Conservation (phyloP, 2,329 filamentous ascomycete species). For the Aureobasidium sp. region DNA sequence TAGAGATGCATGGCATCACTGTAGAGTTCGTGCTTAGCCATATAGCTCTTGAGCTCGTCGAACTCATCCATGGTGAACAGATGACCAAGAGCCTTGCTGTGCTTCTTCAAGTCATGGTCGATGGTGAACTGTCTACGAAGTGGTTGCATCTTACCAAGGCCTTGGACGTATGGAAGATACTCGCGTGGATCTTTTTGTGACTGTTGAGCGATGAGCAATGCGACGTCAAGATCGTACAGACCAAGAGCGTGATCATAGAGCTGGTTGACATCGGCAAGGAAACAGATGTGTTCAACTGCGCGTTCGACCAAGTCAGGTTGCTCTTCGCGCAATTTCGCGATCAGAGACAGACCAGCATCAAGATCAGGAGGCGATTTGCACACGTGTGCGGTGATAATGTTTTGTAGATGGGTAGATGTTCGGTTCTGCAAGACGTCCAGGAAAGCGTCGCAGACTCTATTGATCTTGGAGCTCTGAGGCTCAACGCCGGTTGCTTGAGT, state of each 20-base stretch:
- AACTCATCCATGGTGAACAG: constrained; percentile 68
- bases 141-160: constrained; percentile 66
- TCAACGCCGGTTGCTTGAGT: not conserved
- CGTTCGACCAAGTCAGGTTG: constrained; percentile 70
- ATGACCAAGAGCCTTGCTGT: constrained; percentile 68
- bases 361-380: constrained; percentile 89
- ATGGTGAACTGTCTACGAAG: constrained; percentile 73
- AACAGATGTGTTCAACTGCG: constrained; percentile 94
- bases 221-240: constrained; percentile 84
- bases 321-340: constrained; percentile 63
- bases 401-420: constrained; percentile 66
- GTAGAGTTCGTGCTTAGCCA: constrained; percentile 73
- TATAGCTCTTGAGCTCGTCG: constrained; percentile 71
- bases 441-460: constrained; percentile 80
- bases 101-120: constrained; percentile 76
- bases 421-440: constrained; percentile 58
- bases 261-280: constrained; percentile 86
- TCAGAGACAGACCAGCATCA: constrained; percentile 72
- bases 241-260: constrained; percentile 87
- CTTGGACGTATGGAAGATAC: constrained; percentile 90
- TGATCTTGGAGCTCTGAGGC: constrained; percentile 59
- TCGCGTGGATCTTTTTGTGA: constrained; percentile 93
- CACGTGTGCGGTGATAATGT: constrained; percentile 88
- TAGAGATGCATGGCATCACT: constrained; percentile 70
- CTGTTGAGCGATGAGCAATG: constrained; percentile 86